Conservation (phyloP, 2,329 filamentous ascomycete species). For the Niveomyces coronatus region DNA sequence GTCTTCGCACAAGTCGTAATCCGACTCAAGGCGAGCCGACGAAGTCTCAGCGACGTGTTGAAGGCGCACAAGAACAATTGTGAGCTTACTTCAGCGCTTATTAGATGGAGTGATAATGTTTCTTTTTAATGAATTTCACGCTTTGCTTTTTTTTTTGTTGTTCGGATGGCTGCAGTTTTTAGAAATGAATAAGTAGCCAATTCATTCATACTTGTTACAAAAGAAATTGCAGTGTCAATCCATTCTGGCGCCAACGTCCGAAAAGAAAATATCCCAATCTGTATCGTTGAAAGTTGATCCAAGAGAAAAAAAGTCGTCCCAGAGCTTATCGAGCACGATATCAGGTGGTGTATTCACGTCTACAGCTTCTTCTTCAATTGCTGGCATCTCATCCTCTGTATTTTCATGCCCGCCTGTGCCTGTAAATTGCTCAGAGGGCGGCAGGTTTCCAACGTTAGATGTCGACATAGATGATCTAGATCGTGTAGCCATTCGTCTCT, state of each 20-base stretch:
- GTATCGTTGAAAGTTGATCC: neutral
- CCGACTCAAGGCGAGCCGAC: neutral
- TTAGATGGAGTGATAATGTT: neutral
- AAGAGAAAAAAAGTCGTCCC: neutral
- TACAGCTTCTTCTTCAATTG: neutral
- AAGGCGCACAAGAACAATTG: neutral
- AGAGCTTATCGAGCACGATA: neutral
- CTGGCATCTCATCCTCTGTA: neutral
- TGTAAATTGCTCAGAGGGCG: neutral
- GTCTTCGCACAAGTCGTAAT: neutral
- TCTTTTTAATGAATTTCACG: neutral
- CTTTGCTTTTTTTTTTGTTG: neutral
- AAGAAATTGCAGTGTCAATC: neutral
- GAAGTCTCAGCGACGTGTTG: neutral
- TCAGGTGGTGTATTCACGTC: neutral
- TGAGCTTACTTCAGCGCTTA: neutral
- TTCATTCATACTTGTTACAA: neutral
- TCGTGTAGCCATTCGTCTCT: neutral
- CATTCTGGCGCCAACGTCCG: neutral
- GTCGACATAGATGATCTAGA: neutral
- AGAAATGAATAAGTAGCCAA: neutral
- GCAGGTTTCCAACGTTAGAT: neutral
- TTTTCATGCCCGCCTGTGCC: neutral
- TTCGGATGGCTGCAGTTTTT: neutral
- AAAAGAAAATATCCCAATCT: slow-evolving; percentile 1